Percentiles rank a stretch among this genome's conserved stretches.
phyloP scores from a whole-genome alignment of 257 asterid species.

The Nicotiana otophora region DNA sequence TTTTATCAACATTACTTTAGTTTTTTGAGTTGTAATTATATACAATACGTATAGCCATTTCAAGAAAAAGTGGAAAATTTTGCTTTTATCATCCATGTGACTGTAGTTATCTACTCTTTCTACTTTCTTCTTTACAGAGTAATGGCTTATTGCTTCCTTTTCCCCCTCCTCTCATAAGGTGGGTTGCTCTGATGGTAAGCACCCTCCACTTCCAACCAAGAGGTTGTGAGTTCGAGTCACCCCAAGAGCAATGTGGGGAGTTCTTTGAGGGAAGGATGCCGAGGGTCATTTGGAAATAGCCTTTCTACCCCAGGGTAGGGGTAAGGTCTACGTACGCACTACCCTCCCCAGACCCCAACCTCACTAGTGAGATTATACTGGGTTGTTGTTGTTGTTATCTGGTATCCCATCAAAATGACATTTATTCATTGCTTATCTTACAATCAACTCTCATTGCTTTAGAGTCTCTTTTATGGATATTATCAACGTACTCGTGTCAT shows the following conservation, averaged over 20 bases:
- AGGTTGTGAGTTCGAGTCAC: too few species aligned
- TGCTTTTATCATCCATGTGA: constrained; percentile 8
- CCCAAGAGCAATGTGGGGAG: too few species aligned
- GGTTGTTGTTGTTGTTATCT: too few species aligned
- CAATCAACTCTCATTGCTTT: background rate
- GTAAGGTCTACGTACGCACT: too few species aligned
- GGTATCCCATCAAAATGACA: background rate
- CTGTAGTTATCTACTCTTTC: background rate
- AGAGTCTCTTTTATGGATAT: background rate
- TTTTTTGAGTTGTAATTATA: background rate
- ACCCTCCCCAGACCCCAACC: too few species aligned
- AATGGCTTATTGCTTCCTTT: background rate
- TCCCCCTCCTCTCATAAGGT: too few species aligned
- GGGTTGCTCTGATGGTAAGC: too few species aligned
- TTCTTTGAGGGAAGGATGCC: too few species aligned
- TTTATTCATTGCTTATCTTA: background rate
- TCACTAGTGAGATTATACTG: too few species aligned
- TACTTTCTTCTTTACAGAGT: background rate
- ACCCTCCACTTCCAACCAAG: too few species aligned
- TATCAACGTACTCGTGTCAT: background rate
- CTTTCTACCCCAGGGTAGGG: too few species aligned
- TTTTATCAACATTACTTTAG: background rate
- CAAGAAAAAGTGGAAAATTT: background rate
- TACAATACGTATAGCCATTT: background rate
- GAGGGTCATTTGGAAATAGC: too few species aligned